Conservation (phyloP, 371 early-diverging fungal genomes). For the Mucor irregularis region DNA sequence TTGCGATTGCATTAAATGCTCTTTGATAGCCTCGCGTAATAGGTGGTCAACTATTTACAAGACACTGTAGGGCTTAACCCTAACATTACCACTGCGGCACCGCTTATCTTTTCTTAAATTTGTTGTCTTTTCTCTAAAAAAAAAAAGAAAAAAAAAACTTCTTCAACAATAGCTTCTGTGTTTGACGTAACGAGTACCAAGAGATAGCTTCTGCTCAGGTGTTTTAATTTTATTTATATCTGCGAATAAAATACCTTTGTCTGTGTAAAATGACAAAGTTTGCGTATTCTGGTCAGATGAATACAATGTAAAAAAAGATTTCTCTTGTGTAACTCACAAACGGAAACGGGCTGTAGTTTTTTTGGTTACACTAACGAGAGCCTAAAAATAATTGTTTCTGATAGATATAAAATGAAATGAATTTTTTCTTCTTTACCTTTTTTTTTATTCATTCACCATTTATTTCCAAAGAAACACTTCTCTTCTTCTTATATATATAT, state of each 20-base stretch:
- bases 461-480: background rate
- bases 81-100: no score
- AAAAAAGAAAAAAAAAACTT: no score
- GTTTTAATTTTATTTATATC: slow-evolving; percentile 10
- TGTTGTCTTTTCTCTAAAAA: no score
- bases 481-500: background rate
- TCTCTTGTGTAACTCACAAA: background rate
- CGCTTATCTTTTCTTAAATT: no score
- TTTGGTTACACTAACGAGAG: slow-evolving; percentile 5
- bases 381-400: slow-evolving; percentile 14
- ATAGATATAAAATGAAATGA: slow-evolving; percentile 6
- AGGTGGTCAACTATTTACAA: no score
- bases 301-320: slow-evolving; percentile 13
- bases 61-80: background rate
- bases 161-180: no score
- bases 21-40: no score
- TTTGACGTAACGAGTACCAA: no score
- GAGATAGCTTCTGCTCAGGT: no score
- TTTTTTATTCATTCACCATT: background rate
- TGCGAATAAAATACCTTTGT: slow-evolving; percentile 9
- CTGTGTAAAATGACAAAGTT: slow-evolving; percentile 12
- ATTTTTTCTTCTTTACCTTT: slow-evolving; percentile 2
- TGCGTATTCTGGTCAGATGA: slow-evolving; percentile 17
- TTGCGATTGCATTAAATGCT: background rate
- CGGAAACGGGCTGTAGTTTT: slow-evolving; percentile 8